Evolutionary conservation across 352 stramenopile genomes (phyloP).

Genomic region (Chrysophaeum taylorii): DNA sequence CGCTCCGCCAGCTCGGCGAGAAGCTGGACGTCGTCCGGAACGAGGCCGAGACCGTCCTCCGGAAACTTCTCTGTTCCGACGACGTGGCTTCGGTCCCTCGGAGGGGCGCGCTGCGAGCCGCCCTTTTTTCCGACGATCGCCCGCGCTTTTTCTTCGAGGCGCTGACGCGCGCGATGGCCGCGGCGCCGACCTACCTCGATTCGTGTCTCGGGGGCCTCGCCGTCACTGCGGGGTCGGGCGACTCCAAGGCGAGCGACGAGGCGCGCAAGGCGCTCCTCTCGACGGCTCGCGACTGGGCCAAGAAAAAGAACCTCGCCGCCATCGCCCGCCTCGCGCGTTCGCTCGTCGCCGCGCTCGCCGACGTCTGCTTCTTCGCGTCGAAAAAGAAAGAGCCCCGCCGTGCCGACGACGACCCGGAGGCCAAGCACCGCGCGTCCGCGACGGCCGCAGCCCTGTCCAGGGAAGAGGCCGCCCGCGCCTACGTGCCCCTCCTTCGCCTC

Average conservation of each 20-base stretch:
- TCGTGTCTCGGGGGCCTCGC: conserved; percentile 72
- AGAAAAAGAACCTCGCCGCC: no score
- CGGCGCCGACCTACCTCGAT: conserved; percentile 70
- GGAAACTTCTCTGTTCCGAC: conserved; percentile 56
- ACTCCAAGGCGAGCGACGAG: conserved; percentile 58
- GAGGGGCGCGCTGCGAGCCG: conserved; percentile 55
- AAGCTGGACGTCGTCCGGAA: conserved; percentile 85
- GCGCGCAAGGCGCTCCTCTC: background rate
- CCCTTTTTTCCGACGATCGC: conserved; percentile 46
- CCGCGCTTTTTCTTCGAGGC: conserved; percentile 75
- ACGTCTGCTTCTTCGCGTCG: conserved; percentile 42
- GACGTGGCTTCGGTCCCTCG: conserved; percentile 60
- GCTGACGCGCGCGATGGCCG: conserved; percentile 58
- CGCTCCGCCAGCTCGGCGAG: conserved; percentile 89
- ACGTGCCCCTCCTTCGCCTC: no score
- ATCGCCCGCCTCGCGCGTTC: no score
- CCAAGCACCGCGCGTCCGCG: no score
- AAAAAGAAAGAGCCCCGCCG: conserved; percentile 50
- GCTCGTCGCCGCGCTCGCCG: no score
- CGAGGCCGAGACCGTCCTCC: conserved; percentile 69
- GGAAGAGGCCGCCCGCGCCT: no score
- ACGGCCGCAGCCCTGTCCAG: no score
- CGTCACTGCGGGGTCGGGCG: conserved; percentile 80
- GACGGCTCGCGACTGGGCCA: no score
- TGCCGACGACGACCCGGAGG: conserved; percentile 50